These are phyloP conservation scores for Penicillium polonicum DNA, from an alignment of 2,329 filamentous ascomycete species.

Conservation along the genomic window DNA sequence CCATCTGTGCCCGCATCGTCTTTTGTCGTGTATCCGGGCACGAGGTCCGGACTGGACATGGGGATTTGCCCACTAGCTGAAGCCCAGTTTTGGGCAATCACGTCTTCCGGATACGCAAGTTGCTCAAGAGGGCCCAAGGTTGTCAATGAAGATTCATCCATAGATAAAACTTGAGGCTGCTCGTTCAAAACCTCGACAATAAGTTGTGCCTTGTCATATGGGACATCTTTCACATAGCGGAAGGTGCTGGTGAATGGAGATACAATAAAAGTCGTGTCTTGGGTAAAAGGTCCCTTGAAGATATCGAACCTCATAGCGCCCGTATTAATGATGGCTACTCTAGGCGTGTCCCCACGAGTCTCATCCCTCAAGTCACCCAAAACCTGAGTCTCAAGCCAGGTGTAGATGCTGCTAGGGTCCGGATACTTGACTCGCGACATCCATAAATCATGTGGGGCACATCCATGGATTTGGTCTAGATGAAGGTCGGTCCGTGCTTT, in stretches of 20 bases:
- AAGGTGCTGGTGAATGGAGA: conserved; percentile 85
- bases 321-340: conserved; percentile 77
- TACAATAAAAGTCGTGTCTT: conserved; percentile 79
- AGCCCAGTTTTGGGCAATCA: conserved; percentile 18
- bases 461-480: conserved; percentile 76
- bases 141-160: conserved; percentile 21
- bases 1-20: conserved; percentile 82
- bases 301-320: conserved; percentile 94
- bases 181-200: conserved; percentile 62
- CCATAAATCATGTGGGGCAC: conserved; percentile 77
- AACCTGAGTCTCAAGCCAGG: conserved; percentile 73
- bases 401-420: conserved; percentile 71
- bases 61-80: conserved; percentile 28
- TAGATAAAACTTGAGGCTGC: conserved; percentile 51
- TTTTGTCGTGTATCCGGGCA: conserved; percentile 80
- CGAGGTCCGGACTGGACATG: conserved; percentile 45
- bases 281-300: conserved; percentile 86
- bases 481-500: conserved; percentile 67
- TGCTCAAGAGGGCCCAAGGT: conserved; percentile 50
- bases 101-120: conserved; percentile 28
- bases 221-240: conserved; percentile 74
- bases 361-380: conserved; percentile 65
- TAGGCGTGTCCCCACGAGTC: conserved; percentile 58
- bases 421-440: conserved; percentile 76
- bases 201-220: conserved; percentile 70